Evolutionary conservation across 192 early-diverging fungal genomes (phyloP), one percentile per base, ranked within the genome.

Genomic region (Gryganskiella cystojenkinii): DNA sequence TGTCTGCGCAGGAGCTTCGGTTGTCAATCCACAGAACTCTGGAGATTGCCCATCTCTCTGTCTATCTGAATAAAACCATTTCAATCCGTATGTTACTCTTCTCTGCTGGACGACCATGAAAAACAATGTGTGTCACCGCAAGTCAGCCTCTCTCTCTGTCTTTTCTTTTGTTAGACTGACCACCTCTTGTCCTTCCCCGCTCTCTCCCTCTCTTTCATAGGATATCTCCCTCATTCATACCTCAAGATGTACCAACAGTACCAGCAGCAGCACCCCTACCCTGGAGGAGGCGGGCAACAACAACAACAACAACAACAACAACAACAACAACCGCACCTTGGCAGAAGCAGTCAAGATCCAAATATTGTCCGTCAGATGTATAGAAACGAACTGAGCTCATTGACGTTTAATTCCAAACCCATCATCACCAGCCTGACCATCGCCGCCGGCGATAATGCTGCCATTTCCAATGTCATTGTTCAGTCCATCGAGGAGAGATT

Each of bases 341-440:
- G 47, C 50, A 54, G 71, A 35, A 64, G 61, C 4, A 22, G 6
- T 25, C 3, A 46, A 4, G 60, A 65, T n/a, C 71, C 71, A 3
- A 46, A 65, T 17, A 28, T 54, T 10, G 70, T 93, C 37, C 86
- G 86, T 19, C 84, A 86, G 52, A 79, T 87, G 51, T 94, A 90
- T 69, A 80, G 87, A 49, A 82, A 71, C 35, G 86, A 87, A 28
- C 82, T 98, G 25, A 71, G 74, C 17, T 92, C 95, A 15, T 86
- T 98, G 57, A 97, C 95, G 1, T 95, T 96, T 81, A 97, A 95
- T 82, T 93, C 91, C 44, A 92, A 92, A 56, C 96, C 96, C 13
- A 95, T 98, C 70, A 98, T 98, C 76, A 95, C 90, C 40, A 90
- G 89, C 54, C 82, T 98, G 64, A 96, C 96, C 13, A 94, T 92